Conservation (phyloP, 164 flowering plant genomes). For the Umbilicus rupestris region DNA sequence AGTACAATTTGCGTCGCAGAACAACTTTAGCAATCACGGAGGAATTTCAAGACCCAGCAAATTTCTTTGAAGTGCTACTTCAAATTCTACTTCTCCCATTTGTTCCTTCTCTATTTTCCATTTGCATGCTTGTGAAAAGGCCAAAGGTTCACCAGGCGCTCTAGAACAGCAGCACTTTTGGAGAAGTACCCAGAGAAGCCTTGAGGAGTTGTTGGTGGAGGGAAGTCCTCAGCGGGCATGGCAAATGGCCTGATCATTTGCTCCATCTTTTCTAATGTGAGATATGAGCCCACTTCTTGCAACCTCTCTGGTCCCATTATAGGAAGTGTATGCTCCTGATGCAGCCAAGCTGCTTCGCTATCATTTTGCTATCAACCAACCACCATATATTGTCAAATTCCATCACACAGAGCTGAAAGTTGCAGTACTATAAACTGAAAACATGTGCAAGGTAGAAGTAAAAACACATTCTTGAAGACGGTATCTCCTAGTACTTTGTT, state of each 20-base stretch:
- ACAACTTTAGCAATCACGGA: too few relatives aligned
- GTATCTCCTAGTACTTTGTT: too few relatives aligned
- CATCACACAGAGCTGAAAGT: background rate
- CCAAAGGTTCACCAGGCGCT: constrained; percentile 90
- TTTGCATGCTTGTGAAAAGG: constrained; percentile 73
- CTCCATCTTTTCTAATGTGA: constrained; percentile 81
- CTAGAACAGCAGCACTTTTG: constrained; percentile 74
- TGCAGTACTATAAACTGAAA: background rate
- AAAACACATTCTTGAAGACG: too few relatives aligned
- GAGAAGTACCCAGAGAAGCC: constrained; percentile 96
- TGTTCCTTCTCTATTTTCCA: constrained; percentile 28
- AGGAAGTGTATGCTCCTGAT: constrained; percentile 90
- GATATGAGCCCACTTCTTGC: constrained; percentile 84
- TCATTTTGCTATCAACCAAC: constrained; percentile 48
- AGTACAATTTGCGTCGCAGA: too few relatives aligned
- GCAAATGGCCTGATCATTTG: constrained; percentile 85
- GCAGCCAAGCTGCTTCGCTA: constrained; percentile 60
- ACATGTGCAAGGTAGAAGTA: too few relatives aligned
- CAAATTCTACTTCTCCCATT: background rate
- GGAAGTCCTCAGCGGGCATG: constrained; percentile 99
- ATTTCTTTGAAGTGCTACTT: background rate
- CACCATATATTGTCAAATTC: background rate
- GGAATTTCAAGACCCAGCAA: background rate
- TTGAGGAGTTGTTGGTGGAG: constrained; percentile 74
- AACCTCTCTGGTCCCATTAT: constrained; percentile 98